Base-by-base conservation (phyloP, 2,329 filamentous ascomycete genomes). In the Stemphylium lycopersici region DNA sequence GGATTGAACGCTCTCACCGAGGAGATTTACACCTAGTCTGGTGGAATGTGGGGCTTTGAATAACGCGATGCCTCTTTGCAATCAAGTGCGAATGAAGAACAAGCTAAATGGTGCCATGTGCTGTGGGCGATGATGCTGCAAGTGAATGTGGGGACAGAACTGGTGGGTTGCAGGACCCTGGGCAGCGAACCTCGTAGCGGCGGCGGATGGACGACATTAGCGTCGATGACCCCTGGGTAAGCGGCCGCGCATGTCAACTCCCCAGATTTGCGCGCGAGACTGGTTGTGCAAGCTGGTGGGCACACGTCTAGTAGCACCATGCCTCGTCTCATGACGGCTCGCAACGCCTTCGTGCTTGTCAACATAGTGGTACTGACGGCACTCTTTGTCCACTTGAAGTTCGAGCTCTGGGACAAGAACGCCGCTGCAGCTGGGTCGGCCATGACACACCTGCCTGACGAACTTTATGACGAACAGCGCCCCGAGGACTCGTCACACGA, bases 1-100 rank as follows among this genome's bases (percentile, higher is more conserved):
- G 82, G 83, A 18, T 59, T 81, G 59, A 81, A 81, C 64, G 74
- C 77, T 18, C 72, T 80, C 52, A 81, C 79, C 1, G 79, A 80
- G 69, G 77, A 78, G 53, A 66, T 81, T 15, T 81, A 81, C 67
- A 81, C 79, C 20, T 80, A 63, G 43, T 20, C 29, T 11, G 12
- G 26, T 7, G 24, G 31, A 29, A 13, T 12, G 37, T 40, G 31
- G 6, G 36, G 5, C 12, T n/a, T 13, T 32, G 40, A n/a, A 36
- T 45, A 45, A 8, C 32, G 15, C 36, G 22, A 43, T 8, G 32
- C 13, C 20, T 34, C 33, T 24, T 4, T 34, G 41, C 41, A 44
- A 44, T 36, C 2, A 36, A 45, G 0, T 15, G 12, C 24, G 31
- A 15, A 42, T 13, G 39, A 15, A n/a, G 11, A 34, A 8, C 12